Percentiles rank a stretch among this genome's conserved stretches.
These are phyloP conservation scores for Ophiocordyceps robertsii DNA, from an alignment of 2,329 filamentous ascomycete genomes.

Conservation along the genomic window DNA sequence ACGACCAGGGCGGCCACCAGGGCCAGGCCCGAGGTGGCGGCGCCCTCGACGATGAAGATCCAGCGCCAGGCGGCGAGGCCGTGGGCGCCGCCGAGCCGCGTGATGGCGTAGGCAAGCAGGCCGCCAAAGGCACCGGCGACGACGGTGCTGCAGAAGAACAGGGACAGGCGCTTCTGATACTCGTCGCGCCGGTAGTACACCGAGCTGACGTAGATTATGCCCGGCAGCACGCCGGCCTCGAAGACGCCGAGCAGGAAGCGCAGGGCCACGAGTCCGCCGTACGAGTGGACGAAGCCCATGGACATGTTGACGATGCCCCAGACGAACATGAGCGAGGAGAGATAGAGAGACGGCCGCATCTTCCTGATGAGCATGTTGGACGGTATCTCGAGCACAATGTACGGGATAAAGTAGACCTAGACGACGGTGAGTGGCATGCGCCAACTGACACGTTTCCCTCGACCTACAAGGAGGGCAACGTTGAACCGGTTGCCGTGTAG, in stretches of 20 bases:
- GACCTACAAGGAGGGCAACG: constrained; percentile 22
- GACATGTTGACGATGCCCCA: constrained; percentile 25
- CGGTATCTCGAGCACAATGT: constrained; percentile 30
- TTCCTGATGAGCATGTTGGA: constrained; percentile 31
- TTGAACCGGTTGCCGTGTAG: constrained; percentile 27
- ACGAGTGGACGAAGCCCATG: constrained; percentile 23
- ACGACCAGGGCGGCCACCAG: constrained; percentile 10
- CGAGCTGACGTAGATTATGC: constrained; percentile 30
- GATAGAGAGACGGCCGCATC: constrained; percentile 23
- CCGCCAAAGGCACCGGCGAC: constrained; percentile 29
- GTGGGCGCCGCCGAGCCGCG: constrained; percentile 26
- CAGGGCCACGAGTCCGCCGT: constrained; percentile 16
- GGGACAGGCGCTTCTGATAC: constrained; percentile 30
- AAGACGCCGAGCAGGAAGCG: constrained; percentile 26
- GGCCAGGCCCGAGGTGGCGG: constrained; percentile 9
- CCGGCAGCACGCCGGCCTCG: constrained; percentile 21
- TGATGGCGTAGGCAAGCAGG: constrained; percentile 33
- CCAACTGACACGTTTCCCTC: not conserved
- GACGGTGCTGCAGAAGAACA: constrained; percentile 28
- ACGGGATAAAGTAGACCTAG: constrained; percentile 23
- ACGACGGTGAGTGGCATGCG: not conserved
- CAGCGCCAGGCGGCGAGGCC: constrained; percentile 35
- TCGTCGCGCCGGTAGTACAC: constrained; percentile 36
- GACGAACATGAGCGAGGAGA: constrained; percentile 22
- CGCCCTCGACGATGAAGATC: constrained; percentile 18